These are phyloP conservation scores for Phytophthora idaei DNA, from an alignment of 352 stramenopile species.

Conservation along the genomic window DNA sequence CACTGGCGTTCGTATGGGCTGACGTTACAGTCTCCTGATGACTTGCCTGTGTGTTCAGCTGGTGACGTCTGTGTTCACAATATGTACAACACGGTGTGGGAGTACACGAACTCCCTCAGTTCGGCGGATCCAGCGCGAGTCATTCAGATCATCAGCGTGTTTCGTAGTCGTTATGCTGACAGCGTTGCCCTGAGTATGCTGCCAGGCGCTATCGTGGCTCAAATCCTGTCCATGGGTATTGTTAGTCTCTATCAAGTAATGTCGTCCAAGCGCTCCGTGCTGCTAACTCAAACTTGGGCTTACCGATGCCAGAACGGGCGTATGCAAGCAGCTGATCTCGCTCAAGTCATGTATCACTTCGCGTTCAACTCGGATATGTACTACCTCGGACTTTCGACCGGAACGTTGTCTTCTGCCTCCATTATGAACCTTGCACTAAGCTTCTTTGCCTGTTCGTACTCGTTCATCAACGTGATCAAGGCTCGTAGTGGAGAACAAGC, in stretches of 20 bases:
- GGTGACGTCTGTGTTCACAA: slow-evolving; percentile 32
- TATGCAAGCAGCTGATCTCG: slow-evolving; percentile 37
- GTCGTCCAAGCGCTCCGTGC: slow-evolving; percentile 27
- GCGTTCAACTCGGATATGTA: slow-evolving; percentile 37
- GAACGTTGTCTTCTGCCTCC: slow-evolving; percentile 24
- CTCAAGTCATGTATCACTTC: slow-evolving; percentile 35
- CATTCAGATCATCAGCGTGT: slow-evolving; percentile 30
- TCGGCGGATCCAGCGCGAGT: slow-evolving; percentile 11
- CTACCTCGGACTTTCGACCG: slow-evolving; percentile 27
- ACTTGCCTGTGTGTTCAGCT: slow-evolving; percentile 30
- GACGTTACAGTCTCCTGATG: slow-evolving; percentile 24
- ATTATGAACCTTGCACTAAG: slow-evolving; percentile 23
- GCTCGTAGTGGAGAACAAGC: slow-evolving; percentile 23
- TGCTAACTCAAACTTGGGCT: slow-evolving; percentile 27
- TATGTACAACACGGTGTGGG: slow-evolving; percentile 27
- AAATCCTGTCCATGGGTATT: slow-evolving; percentile 35
- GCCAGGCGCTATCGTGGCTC: slow-evolving; percentile 17
- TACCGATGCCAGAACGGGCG: slow-evolving; percentile 35
- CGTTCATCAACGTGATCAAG: slow-evolving; percentile 29
- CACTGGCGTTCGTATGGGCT: slow-evolving; percentile 29
- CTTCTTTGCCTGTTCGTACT: slow-evolving; percentile 33
- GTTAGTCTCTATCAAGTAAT: slow-evolving; percentile 36
- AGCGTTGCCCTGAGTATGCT: slow-evolving; percentile 23
- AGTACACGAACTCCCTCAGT: slow-evolving; percentile 19
- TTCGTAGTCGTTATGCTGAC: slow-evolving; percentile 35